Percentiles rank a stretch among this genome's conserved stretches.
phyloP scores from a whole-genome alignment of 2,329 filamentous ascomycete genomes.

The Colletotrichum chrysophilum region DNA sequence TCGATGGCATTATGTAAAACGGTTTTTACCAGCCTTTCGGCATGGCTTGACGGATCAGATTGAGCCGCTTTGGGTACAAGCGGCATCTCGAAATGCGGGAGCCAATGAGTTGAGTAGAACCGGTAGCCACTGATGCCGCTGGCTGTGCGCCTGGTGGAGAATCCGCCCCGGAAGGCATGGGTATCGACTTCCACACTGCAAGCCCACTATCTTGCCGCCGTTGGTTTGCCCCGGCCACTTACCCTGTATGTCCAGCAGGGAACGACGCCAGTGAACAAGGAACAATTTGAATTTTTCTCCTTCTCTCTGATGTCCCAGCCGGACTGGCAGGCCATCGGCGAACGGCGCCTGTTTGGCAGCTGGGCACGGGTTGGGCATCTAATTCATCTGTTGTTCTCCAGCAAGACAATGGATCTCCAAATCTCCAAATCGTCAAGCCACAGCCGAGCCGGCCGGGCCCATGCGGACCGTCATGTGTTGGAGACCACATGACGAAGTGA shows the following conservation, averaged over 20 bases:
- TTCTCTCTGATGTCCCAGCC: neutral
- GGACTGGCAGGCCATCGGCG: neutral
- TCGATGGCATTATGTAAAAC: neutral
- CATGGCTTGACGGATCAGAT: neutral
- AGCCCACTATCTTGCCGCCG: neutral
- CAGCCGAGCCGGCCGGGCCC: neutral
- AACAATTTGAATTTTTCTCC: neutral
- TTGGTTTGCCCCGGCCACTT: neutral
- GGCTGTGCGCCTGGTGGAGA: neutral
- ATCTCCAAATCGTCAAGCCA: neutral
- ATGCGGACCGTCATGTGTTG: conserved; percentile 2
- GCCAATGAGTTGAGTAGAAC: neutral
- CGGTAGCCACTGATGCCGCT: neutral
- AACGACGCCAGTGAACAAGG: neutral
- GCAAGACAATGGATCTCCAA: neutral
- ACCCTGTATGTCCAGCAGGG: neutral
- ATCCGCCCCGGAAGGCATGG: neutral
- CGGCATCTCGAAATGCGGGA: neutral
- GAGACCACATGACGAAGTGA: conserved; percentile 8
- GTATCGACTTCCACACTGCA: neutral
- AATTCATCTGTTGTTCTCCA: neutral
- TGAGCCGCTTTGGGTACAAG: neutral
- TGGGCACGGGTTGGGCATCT: neutral
- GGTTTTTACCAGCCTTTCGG: neutral
- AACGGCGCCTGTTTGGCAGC: neutral